A percentile compares a stretch with the other conserved stretches of the same genome.
Conservation (phyloP, 169 alveolate genomes). For the Blepharisma undulans region DNA sequence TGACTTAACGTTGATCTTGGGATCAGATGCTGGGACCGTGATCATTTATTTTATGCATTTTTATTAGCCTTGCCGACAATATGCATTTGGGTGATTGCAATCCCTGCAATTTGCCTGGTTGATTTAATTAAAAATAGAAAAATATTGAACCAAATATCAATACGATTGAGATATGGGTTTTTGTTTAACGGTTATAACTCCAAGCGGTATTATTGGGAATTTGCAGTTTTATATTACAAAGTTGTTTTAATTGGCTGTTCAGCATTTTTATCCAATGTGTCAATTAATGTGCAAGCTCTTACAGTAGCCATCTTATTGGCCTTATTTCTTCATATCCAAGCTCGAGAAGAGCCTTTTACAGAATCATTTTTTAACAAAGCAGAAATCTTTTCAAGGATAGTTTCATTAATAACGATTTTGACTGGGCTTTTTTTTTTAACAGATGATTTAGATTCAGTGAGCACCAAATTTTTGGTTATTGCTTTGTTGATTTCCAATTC, state of each 20-base stretch:
- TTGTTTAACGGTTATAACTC: background rate
- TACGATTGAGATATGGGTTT: background rate
- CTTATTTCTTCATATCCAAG: background rate
- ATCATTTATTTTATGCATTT: background rate
- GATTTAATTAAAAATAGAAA: no score
- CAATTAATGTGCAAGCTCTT: background rate
- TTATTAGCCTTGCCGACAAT: background rate
- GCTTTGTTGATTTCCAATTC: background rate
- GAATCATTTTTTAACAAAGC: background rate
- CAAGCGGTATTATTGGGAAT: background rate
- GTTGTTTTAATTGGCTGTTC: background rate
- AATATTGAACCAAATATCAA: no score
- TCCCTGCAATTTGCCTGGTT: background rate
- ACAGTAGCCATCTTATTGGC: background rate
- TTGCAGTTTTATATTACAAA: no score
- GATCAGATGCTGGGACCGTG: background rate
- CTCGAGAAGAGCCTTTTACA: background rate
- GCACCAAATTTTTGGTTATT: no score
- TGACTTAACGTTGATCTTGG: background rate
- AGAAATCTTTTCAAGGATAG: background rate
- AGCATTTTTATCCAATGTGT: background rate
- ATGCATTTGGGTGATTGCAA: background rate
- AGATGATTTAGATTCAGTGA: background rate
- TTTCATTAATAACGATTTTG: background rate
- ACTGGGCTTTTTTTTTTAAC: background rate